Evolutionary conservation across 169 alveolate genomes (phyloP).

Genomic region (Plasmodium falciparum): DNA sequence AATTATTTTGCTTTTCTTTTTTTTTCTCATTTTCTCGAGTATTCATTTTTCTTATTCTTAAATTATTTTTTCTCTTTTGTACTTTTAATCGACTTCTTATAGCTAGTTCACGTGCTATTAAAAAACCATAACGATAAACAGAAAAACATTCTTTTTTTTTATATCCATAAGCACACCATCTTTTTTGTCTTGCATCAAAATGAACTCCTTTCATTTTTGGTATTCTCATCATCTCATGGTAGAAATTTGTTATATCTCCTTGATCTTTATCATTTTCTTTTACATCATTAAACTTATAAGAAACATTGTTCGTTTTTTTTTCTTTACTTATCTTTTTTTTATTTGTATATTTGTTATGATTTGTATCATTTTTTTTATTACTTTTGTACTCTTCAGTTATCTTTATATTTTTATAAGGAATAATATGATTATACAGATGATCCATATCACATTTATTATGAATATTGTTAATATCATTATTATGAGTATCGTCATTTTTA

Average conservation of each 20-base stretch:
- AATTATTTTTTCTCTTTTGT: constrained; percentile 55
- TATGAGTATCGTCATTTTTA: too few relatives aligned
- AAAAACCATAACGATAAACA: constrained; percentile 70
- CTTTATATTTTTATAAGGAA: too few relatives aligned
- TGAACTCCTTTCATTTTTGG: constrained; percentile 77
- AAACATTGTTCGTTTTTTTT: not conserved
- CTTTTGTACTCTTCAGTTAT: too few relatives aligned
- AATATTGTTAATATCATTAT: too few relatives aligned
- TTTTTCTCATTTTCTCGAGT: not conserved
- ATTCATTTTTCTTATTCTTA: constrained; percentile 23
- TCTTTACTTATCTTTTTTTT: not conserved
- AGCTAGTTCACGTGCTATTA: constrained; percentile 74
- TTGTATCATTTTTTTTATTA: not conserved
- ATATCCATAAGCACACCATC: constrained; percentile 77
- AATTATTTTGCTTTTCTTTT: not conserved
- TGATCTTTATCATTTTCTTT: constrained; percentile 8
- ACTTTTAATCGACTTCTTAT: constrained; percentile 62
- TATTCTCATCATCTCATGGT: constrained; percentile 44
- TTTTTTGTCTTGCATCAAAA: constrained; percentile 71
- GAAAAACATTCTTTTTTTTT: constrained; percentile 75
- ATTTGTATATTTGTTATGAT: not conserved
- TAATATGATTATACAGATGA: too few relatives aligned
- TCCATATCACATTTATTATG: too few relatives aligned
- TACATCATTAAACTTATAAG: not conserved
- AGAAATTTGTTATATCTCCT: constrained; percentile 25